Percentiles rank a stretch among this genome's conserved stretches.
Conservation (phyloP, 2,329 filamentous ascomycete genomes). For the Talaromyces verruculosus region DNA sequence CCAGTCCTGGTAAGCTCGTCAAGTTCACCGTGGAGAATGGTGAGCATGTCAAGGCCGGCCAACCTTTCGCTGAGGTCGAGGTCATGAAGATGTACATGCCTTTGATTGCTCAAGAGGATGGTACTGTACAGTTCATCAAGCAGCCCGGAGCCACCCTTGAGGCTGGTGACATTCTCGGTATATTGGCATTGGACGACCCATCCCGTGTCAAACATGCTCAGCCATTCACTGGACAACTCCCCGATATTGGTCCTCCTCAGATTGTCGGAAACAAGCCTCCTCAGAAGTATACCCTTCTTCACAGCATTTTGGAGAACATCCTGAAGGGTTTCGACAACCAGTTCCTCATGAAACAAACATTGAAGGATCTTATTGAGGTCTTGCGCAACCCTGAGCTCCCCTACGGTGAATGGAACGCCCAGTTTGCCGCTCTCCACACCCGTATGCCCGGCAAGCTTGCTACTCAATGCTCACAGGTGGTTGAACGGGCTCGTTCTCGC, state of each 20-base stretch:
- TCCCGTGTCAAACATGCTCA: constrained; percentile 95
- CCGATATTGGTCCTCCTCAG: constrained; percentile 80
- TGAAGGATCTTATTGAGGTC: constrained; percentile 87
- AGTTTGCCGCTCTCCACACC: constrained; percentile 93
- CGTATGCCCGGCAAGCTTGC: constrained; percentile 96
- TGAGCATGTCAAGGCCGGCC: constrained; percentile 84
- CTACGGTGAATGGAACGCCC: constrained; percentile 93
- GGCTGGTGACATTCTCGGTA: constrained; percentile 97
- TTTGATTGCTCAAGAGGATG: constrained; percentile 88
- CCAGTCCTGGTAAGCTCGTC: constrained; percentile 94
- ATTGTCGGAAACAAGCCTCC: constrained; percentile 88
- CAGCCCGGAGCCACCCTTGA: constrained; percentile 97
- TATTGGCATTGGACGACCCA: constrained; percentile 90
- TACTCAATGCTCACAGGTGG: constrained; percentile 73
- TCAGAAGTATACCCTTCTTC: constrained; percentile 77
- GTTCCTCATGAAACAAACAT: constrained; percentile 83
- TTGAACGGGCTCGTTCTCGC: constrained; percentile 77
- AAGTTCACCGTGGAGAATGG: constrained; percentile 97
- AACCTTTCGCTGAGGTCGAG: constrained; percentile 94
- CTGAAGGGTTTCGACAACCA: constrained; percentile 95
- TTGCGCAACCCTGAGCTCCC: constrained; percentile 86
- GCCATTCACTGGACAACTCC: constrained; percentile 87
- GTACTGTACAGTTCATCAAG: constrained; percentile 97
- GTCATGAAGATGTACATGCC: constrained; percentile 99
- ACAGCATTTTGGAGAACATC: constrained; percentile 80